Base-by-base conservation (phyloP, 495 filamentous ascomycete genomes). In the Barbatosphaeria neglecta region DNA sequence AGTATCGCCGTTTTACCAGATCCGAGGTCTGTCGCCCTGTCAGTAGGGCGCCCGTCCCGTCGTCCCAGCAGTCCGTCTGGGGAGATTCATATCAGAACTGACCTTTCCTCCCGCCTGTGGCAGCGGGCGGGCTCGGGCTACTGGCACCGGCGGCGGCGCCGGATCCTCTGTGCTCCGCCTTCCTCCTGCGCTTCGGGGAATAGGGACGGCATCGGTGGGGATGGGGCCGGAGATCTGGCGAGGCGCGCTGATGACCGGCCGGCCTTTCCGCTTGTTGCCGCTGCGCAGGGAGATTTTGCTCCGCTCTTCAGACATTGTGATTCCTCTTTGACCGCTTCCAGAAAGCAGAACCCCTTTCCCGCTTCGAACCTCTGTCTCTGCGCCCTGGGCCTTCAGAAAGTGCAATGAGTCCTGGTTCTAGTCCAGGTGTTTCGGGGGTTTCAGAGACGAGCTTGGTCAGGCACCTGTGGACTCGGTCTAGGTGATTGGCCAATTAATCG, bases 1-100 rank as follows among this genome's bases (percentile, higher is more conserved):
- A 97, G 63, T 96, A 97, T 46, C 92, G 73, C 47, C 86, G 73
- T 66, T 97, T 97, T 42, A 99, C 93, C 41, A 97, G 70, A 63
- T 99, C 93, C 18, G 87, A 82, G 3, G 90, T 95, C 68, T 86
- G 41, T 37, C 43, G 49, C 15, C 37, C 20, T 0, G 22, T 43
- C 18, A 48, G 46, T 22, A 41, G 9, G 13, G 2, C 6, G 23
- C 39, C 22, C 11, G 39, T 33, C 39, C 17, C 6, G 4, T 3
- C 10, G 17, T n/a, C 10, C 35, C 39, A 25, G 17, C n/a, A n/a
- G 42, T 9, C 35, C 10, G 6, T 22, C 16, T 40, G 28, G 38
- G 47, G 27, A 44, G 41, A 18, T n/a, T n/a, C n/a, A 38, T 4
- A 35, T 22, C 22, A 39, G 13, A 42, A 45, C 61, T 33, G 38